Evolutionary conservation across 805 yeast genomes (phyloP), one percentile per base, ranked within the genome.

Genomic region (Ogataea corticis): DNA sequence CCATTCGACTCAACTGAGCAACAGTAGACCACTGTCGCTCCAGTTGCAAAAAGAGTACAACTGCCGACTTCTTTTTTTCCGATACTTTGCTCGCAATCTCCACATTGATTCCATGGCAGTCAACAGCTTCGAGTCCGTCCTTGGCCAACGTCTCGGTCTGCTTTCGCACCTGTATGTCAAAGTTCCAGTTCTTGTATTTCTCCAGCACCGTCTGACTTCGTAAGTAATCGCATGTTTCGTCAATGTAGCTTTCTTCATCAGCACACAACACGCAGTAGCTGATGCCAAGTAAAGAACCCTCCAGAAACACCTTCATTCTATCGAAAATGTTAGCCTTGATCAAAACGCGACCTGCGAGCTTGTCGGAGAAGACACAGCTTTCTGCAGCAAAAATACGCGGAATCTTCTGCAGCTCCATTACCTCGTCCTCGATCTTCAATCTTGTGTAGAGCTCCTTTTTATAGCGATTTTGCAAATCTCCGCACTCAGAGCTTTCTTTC

Each of bases 391-490:
- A 25, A 4, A 59, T n/a, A n/a, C 56, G 50, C 1, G 55, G 49
- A 11, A 34, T 38, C 13, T 48, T 50, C 18, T 58, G 43, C 13
- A 57, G 17, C 28, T 56, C 57, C 42, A 42, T 35, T 11, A 57
- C 41, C 38, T 60, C 58, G 32, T 57, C 46, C 35, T 61, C 59
- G 11, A 58, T 49, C 31, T 54, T 57, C 18, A 52, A n/a, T 30
- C 62, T 44, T 17, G 56, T 48, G 30, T 48, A 48, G n/a, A 27
- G 34, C 36, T 61, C 63, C 2, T 14, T 11, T 7, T 44, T 13
- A 3, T 48, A 42, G 13, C 46, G 44, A 5, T 36, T 27, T 19
- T 44, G 42, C 2, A 49, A 13, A 1, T 33, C 28, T 4, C 33
- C 16, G 39, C 34, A 52, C 3, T 33, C 35, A 2, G 17, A 15